A percentile compares a stretch with the other conserved stretches of the same genome.
Evolutionary conservation across 2,329 filamentous ascomycete species (phyloP).

Genomic region (Exutisphaerella laricina): DNA sequence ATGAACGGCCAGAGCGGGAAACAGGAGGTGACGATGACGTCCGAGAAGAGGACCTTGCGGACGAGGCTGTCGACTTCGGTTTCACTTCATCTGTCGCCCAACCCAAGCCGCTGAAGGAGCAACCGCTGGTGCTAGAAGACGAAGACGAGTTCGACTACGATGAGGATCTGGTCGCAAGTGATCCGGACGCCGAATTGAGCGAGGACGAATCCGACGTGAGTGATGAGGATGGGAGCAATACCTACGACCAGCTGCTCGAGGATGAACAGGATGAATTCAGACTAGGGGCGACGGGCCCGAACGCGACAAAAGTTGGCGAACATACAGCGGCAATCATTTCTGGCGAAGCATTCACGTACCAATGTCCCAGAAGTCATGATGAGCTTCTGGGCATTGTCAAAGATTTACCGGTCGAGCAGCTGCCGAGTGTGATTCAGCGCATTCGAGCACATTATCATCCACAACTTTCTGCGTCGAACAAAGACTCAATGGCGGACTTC

Average conservation of each 20-base stretch:
- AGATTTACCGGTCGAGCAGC: slow-evolving; percentile 56
- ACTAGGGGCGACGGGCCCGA: slow-evolving; percentile 26
- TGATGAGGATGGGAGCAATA: slow-evolving; percentile 14
- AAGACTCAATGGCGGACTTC: slow-evolving; percentile 70
- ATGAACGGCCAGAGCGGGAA: slow-evolving; percentile 41
- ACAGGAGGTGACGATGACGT: slow-evolving; percentile 20
- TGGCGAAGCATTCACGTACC: slow-evolving; percentile 71
- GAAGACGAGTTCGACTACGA: slow-evolving; percentile 93
- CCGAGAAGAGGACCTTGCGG: slow-evolving; percentile 36
- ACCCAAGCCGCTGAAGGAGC: slow-evolving; percentile 23
- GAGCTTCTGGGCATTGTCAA: slow-evolving; percentile 65
- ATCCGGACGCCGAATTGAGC: slow-evolving; percentile 49
- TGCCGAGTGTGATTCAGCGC: slow-evolving; percentile 76
- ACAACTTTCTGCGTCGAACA: slow-evolving; percentile 78
- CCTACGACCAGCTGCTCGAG: slow-evolving; percentile 32
- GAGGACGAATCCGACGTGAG: slow-evolving; percentile 11
- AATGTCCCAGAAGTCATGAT: slow-evolving; percentile 71
- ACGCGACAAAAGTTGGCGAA: slow-evolving; percentile 35
- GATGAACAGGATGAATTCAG: slow-evolving; percentile 47
- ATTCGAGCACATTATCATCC: slow-evolving; percentile 91
- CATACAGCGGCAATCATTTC: slow-evolving; percentile 41
- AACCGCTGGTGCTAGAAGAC: slow-evolving; percentile 68
- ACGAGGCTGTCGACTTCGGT: slow-evolving; percentile 59
- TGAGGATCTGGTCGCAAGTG: slow-evolving; percentile 78
- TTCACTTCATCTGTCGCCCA: slow-evolving; percentile 53